Base-by-base conservation (phyloP, 2,329 filamentous ascomycete genomes). In the Aspergillus pseudonomiae region DNA sequence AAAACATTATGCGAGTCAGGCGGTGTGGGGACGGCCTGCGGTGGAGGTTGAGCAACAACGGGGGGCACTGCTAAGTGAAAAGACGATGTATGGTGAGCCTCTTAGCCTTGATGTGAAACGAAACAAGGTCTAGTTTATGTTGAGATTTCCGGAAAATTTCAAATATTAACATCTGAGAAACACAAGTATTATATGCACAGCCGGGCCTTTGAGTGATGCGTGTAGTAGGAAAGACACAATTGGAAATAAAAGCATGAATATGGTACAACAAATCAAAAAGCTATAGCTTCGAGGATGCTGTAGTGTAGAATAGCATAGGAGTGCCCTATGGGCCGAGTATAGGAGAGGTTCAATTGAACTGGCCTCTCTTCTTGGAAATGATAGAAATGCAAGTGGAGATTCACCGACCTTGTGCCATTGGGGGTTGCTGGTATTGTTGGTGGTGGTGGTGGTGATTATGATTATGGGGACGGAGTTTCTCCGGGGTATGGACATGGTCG, bases 1-100 rank as follows among this genome's bases (percentile, higher is more conserved):
- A 77, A 77, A 11, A 77, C 75, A 14, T 60, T 66, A 60, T 72
- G 73, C 14, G 67, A 66, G 19, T 68, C 68, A 12, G 68, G 21
- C 24, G 57, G 39, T 10, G 57, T 41, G 11, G 60, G 12, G 16
- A 53, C 28, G 26, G 30, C 30, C 28, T 60, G 65, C 19, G 61
- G 54, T 28, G 39, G 50, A 56, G 59, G 52, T 11, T 63, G 61
- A n/a, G 62, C 61, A 9, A 60, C 46, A n/a, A 56, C 32, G 21
- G 36, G 59, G 32, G 58, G 39, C 19, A 32, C 50, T 61, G 59
- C 50, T 45, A 36, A 36, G 34, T 3, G 36, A 30, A 16, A 55
- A 55, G 24, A 41, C n/a, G n/a, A 39, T 14, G 3, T 11, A 6
- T 26, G 52, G 26, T 39, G 14, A 32, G n/a, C 34, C 28, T 52